Evolutionary conservation across 1,139 yeast genomes (phyloP).

Genomic region (Pichia sp.): DNA sequence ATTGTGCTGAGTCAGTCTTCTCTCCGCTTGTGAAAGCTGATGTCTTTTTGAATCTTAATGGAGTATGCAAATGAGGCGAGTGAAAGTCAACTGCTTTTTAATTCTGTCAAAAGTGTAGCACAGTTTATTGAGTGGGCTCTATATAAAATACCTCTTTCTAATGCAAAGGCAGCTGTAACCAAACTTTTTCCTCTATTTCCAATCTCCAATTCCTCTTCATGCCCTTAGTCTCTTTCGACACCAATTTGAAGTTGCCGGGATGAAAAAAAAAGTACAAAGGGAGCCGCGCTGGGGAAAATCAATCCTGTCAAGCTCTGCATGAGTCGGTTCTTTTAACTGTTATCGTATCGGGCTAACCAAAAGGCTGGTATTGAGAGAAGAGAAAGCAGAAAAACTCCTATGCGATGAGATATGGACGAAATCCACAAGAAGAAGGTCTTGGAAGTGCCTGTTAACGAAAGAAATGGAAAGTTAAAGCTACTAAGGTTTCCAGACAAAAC

Average conservation of each 20-base stretch:
- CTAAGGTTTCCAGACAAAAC: not conserved
- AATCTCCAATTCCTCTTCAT: not conserved
- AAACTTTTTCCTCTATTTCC: not conserved
- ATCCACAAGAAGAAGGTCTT: not conserved
- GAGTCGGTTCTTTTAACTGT: not conserved
- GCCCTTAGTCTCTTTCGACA: not conserved
- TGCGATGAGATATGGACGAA: not conserved
- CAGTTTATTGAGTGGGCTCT: not conserved
- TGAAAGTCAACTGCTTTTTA: not conserved
- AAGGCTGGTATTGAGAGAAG: not conserved
- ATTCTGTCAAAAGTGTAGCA: not conserved
- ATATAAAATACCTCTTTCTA: not conserved
- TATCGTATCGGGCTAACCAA: not conserved
- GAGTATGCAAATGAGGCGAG: too few species aligned
- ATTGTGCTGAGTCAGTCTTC: not conserved
- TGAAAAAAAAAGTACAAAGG: not conserved
- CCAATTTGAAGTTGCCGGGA: not conserved
- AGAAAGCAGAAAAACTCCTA: not conserved
- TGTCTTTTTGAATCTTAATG: not conserved
- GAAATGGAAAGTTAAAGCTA: not conserved
- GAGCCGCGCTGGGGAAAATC: not conserved
- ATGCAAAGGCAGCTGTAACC: not conserved
- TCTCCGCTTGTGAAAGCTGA: not conserved
- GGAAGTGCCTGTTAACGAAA: not conserved
- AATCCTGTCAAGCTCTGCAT: not conserved